Percentiles rank a stretch among this genome's conserved stretches.
Conservation (phyloP, 345 rosid genomes). For the Capsella bursapastoris region DNA sequence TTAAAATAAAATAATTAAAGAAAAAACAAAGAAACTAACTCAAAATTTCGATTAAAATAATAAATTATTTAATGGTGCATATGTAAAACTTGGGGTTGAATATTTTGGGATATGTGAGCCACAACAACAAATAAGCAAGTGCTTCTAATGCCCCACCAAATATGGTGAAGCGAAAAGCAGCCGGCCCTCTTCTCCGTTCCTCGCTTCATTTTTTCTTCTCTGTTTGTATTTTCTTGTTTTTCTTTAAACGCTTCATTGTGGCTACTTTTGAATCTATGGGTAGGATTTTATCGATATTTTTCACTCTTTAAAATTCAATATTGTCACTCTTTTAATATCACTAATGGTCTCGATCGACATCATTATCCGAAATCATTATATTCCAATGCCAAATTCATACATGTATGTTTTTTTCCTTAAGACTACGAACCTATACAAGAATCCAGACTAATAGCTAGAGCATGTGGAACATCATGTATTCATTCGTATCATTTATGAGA, state of each 20-base stretch:
- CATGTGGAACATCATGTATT: no score
- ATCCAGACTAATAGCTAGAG: no score
- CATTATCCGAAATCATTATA: slow-evolving; percentile 11
- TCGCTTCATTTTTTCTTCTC: slow-evolving; percentile 24
- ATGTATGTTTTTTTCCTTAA: neutral
- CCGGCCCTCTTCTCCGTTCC: slow-evolving; percentile 34
- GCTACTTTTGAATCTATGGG: slow-evolving; percentile 25
- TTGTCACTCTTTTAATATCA: neutral
- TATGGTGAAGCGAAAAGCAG: slow-evolving; percentile 35
- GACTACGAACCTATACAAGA: no score
- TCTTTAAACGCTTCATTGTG: slow-evolving; percentile 23
- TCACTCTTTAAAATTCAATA: neutral
- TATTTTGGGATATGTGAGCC: slow-evolving; percentile 22
- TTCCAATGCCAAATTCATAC: neutral
- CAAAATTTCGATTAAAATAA: neutral
- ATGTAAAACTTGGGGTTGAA: slow-evolving; percentile 21
- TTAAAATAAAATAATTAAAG: no score
- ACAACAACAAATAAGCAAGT: slow-evolving; percentile 19
- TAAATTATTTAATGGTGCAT: slow-evolving; percentile 24
- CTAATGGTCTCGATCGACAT: slow-evolving; percentile 18
- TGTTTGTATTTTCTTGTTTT: neutral
- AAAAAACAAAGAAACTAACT: neutral
- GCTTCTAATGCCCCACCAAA: slow-evolving; percentile 39
- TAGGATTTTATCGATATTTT: slow-evolving; percentile 14
- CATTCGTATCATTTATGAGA: no score